Base-by-base conservation (phyloP, 139 green algal genomes). In the Ettlia oleoabundans region DNA sequence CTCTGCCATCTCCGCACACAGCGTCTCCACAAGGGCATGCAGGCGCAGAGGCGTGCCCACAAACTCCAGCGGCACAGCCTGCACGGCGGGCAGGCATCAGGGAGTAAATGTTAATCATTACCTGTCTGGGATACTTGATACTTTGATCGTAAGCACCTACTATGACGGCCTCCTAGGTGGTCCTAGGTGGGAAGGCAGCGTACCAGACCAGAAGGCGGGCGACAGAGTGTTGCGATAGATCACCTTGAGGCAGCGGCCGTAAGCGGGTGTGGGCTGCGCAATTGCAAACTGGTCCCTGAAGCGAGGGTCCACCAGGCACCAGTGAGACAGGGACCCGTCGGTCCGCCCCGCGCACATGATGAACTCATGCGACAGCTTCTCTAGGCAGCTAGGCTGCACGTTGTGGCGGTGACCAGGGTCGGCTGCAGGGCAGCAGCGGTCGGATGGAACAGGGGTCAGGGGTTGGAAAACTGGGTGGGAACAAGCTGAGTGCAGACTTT, bases 231-330 rank as follows among this genome's bases (percentile, higher is more conserved):
- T n/a, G n/a, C n/a, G n/a, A n/a, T 22, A 32, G 24, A 47, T 0
- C 55, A 70, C 68, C 53, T 85, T 81, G 76, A 94, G 83, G 53
- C 89, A 30, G n/a, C 67, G 81, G 38, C 82, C 52, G 66, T 94
- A 94, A 0, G 65, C 62, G 37, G 71, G n/a, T 41, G 88, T 88
- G 7, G 86, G 78, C 65, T 87, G 82, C 52, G 78, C 82, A 33
- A 94, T 80, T 30, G 78, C 73, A 82, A 94, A 94, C 81, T 94
- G 91, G 53, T 94, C 90, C 24, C 73, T 52, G 42, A 94, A 91
- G 24, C 81, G 47, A 1, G 84, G 84, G 73, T 92, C 88, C 35
- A 91, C 81, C 35, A 92, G 68, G 55, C 42, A 65, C 51, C 66
- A 80, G 73, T 80, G 73, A 26, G 30, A 21, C 21, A 76, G 83